These are phyloP conservation scores for Teratosphaeria zuluensis DNA, from an alignment of 2,329 filamentous ascomycete species.

Conservation along the genomic window DNA sequence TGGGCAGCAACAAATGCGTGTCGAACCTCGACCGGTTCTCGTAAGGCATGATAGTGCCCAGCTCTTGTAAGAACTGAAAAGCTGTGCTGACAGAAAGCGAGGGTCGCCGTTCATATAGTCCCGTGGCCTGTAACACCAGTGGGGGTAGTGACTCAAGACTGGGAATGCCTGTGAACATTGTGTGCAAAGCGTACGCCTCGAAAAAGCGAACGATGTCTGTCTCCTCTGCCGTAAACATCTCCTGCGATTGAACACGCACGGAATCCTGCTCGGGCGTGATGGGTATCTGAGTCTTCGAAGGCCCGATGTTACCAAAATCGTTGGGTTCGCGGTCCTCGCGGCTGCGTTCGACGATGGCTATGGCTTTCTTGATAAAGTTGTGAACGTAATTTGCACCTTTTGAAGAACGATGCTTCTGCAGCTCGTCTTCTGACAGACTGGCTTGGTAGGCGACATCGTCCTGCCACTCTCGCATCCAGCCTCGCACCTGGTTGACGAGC, in stretches of 20 bases:
- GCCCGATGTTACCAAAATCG: conserved; percentile 26
- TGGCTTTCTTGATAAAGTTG: conserved; percentile 33
- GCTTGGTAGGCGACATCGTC: conserved; percentile 32
- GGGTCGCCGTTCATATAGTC: conserved; percentile 48
- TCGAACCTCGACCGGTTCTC: conserved; percentile 58
- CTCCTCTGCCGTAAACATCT: conserved; percentile 42
- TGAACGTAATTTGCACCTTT: conserved; percentile 22
- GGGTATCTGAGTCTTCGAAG: conserved; percentile 25
- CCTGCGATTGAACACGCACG: conserved; percentile 12
- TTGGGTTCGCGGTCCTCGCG: conserved; percentile 29
- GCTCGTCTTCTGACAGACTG: conserved; percentile 8
- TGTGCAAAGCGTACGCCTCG: conserved; percentile 55
- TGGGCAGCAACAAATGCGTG: conserved; percentile 43
- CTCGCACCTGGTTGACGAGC: conserved; percentile 42
- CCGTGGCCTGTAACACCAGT: conserved; percentile 51
- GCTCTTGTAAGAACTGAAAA: conserved; percentile 64
- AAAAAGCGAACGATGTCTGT: conserved; percentile 56
- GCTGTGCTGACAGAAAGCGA: conserved; percentile 39
- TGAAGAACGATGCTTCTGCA: conserved; percentile 6
- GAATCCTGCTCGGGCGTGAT: conserved; percentile 15
- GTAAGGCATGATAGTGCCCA: conserved; percentile 62
- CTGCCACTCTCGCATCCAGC: conserved; percentile 46
- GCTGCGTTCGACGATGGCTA: conserved; percentile 29
- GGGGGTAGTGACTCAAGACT: conserved; percentile 54
- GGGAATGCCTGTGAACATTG: conserved; percentile 44